These are phyloP conservation scores for Coemansia sp. DNA, from an alignment of 192 early-diverging fungal species.

Conservation along the genomic window DNA sequence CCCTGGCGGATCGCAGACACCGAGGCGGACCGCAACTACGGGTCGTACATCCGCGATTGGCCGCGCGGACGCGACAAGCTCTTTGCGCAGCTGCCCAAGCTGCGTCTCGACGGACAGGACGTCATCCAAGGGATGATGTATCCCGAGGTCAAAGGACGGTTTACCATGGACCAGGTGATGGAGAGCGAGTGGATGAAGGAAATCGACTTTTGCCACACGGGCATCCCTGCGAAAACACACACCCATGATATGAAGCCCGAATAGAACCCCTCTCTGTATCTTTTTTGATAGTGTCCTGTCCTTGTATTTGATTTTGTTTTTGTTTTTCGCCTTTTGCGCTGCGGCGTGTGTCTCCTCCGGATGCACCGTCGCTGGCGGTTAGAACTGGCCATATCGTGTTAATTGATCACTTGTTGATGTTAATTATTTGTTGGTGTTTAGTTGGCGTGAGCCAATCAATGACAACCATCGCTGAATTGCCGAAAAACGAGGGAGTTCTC, in stretches of 20 bases:
- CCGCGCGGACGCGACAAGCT: constrained; percentile 54
- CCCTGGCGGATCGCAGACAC: constrained; percentile 63
- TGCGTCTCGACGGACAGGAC: constrained; percentile 56
- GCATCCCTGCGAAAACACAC: constrained; percentile 26
- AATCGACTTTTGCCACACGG: constrained; percentile 57
- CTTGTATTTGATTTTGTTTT: background rate
- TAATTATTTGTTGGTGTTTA: background rate
- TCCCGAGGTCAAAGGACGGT: constrained; percentile 57
- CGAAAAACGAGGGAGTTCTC: background rate
- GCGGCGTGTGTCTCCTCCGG: too few relatives aligned
- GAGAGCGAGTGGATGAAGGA: constrained; percentile 73
- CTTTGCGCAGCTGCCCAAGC: constrained; percentile 60
- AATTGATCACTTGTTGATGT: constrained; percentile 6
- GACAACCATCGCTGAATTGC: too few relatives aligned
- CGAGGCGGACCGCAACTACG: constrained; percentile 58
- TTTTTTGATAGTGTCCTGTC: background rate
- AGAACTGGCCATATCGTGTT: too few relatives aligned
- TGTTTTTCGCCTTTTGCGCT: background rate
- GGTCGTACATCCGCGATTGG: constrained; percentile 58
- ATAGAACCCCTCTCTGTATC: background rate
- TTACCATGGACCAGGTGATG: constrained; percentile 66
- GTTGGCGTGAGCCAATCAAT: background rate
- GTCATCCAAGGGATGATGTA: constrained; percentile 67
- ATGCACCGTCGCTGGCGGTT: too few relatives aligned
- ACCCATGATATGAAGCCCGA: constrained; percentile 40